phyloP scores from a whole-genome alignment of 352 stramenopile genomes.

The Globisporangium mamillatum region DNA sequence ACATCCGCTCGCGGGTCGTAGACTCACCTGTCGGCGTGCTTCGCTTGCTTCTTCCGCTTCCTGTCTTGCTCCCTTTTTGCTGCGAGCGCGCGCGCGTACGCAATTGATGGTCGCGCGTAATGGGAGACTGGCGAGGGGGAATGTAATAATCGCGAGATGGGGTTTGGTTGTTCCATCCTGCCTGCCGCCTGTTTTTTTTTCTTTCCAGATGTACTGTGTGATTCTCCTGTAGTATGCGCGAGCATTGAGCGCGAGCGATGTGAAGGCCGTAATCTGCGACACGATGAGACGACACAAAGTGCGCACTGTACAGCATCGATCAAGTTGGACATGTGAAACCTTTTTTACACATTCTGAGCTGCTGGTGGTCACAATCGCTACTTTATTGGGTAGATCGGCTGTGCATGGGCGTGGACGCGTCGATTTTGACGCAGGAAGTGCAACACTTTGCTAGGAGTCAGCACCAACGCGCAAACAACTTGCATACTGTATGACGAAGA shows the following conservation, averaged over 20 bases:
- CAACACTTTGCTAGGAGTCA: background rate
- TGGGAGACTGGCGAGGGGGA: background rate
- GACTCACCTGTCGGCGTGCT: background rate
- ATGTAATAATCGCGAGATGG: background rate
- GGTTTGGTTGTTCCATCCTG: constrained; percentile 9
- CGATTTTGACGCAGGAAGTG: background rate
- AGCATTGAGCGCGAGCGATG: background rate
- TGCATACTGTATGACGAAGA: background rate
- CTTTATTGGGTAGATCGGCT: background rate
- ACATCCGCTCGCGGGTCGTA: background rate
- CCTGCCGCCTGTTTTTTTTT: constrained; percentile 9
- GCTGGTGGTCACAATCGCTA: background rate
- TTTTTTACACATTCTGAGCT: background rate
- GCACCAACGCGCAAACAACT: background rate
- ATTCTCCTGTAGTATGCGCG: background rate
- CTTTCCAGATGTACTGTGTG: background rate
- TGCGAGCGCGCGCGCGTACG: background rate
- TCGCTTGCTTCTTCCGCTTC: background rate
- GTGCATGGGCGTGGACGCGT: background rate
- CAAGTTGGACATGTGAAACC: background rate
- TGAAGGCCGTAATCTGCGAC: background rate
- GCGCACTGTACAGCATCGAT: background rate
- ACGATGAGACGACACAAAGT: constrained; percentile 1
- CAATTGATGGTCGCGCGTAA: background rate
- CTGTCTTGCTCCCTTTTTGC: background rate